Evolutionary conservation across 495 filamentous ascomycete species (phyloP), one percentile per base, ranked within the genome.

Genomic region (Penicillium manginii): DNA sequence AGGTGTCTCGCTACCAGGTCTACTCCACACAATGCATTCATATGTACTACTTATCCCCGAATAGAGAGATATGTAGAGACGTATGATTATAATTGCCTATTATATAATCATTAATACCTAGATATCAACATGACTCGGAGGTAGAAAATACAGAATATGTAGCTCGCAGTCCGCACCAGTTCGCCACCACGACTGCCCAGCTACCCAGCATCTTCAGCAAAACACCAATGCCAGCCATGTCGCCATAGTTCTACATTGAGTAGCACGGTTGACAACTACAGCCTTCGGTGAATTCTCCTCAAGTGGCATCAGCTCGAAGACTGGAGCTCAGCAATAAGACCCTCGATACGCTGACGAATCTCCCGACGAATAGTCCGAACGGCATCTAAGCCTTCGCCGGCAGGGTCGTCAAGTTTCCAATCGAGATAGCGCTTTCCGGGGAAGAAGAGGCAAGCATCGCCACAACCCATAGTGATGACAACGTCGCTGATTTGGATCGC

Each of bases 401-500:
- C 65, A 45, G 62, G 65, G 40, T 67, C 64, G n/a, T 67, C 59
- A 57, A 71, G 63, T 47, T 65, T 17, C 68, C 68, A 71, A 45
- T 71, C 63, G 46, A 71, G 60, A 55, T 68, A 71, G 10, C 61
- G 54, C 52, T 68, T 71, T 10, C 68, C 68, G 29, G 65, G 55
- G 17, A 60, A 68, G 47, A 66, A 62, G 12, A 65, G 68, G 51
- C 65, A 71, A n/a, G 52, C 68, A 33, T 71, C 68, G 4, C 68
- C 68, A 57, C 68, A 71, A 1, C 65, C 68, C 68, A 71, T 71
- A 23, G 68, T 68, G 18, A 69, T 69, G 22, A 71, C 68, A 54
- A 66, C 50, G 50, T 71, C 63, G 45, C 68, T 71, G 19, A 42
- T 51, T 49, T 71, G 48, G 6, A 71, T 59, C 17, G 65, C 60